Conservation (phyloP, 129 eudicot genomes). For the Helianthus annuus region HanXRQr2.0-SUNRISE NC_035447.2:52760117-52760616, state of each 20-base stretch:
- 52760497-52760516: background rate
- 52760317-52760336: no score
- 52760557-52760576: background rate
- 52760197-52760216: no score
- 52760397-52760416: background rate
- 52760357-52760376: background rate
- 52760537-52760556: constrained; percentile 12
- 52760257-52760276: no score
- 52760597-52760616: constrained; percentile 16
- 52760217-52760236: no score
- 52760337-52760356: no score
- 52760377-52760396: no score
- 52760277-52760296: background rate
- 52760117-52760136: no score
- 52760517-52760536: constrained; percentile 15
- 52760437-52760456: background rate
- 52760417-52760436: no score
- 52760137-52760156: background rate
- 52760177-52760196: no score
- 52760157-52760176: background rate
- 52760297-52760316: constrained; percentile 3
- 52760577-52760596: background rate
- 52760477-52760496: background rate
- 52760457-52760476: background rate
- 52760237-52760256: no score